Base-by-base conservation (phyloP, 2,329 filamentous ascomycete genomes). In the Exophiala alcalophila region DNA sequence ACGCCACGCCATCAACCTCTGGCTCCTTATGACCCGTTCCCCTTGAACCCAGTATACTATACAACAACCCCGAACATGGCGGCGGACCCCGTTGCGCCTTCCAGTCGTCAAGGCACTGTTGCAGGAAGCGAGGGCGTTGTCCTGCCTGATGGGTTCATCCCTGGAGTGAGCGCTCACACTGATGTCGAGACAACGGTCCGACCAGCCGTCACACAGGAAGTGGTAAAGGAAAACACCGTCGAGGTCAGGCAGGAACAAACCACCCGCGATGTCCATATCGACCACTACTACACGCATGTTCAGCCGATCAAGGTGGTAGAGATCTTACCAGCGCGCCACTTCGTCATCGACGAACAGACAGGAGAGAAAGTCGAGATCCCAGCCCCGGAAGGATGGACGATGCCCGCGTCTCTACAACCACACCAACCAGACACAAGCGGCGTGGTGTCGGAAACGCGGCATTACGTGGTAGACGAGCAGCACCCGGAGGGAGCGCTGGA, bases 281-380 rank as follows among this genome's bases (percentile, higher is more conserved):
- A 66, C 43, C 59, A 65, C 32, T 56, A 62, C 25, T 61, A 60
- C 36, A 60, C 60, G 19, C 54, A 55, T 15, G 52, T 61, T 2
- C 62, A 62, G 26, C 64, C 63, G 3, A 50, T 66, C 31, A 55
- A 53, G 19, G 62, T 61, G 2, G 37, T 62, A 9, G 59, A 65
- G 42, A 43, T 65, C 5, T 51, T 62, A 12, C 61, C 63, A 4
- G 53, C 62, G 3, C 57, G 57, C 1, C 64, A 66, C 41, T 62
- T 59, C 33, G 47, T 62, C 23, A 31, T 53, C 21, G 49, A 57
- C 27, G 24, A 24, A 4, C 19, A 44, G 16, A 57, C 54, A 4
- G 54, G 54, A 1, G 14, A 45, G 16, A 57, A 55, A 44, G 50
- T 45, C 15, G 53, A 57, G 30, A 53, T 56, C 19, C 31, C 46